Base-by-base conservation (phyloP, 2,329 filamentous ascomycete species). In the Calycina herbarum region DNA sequence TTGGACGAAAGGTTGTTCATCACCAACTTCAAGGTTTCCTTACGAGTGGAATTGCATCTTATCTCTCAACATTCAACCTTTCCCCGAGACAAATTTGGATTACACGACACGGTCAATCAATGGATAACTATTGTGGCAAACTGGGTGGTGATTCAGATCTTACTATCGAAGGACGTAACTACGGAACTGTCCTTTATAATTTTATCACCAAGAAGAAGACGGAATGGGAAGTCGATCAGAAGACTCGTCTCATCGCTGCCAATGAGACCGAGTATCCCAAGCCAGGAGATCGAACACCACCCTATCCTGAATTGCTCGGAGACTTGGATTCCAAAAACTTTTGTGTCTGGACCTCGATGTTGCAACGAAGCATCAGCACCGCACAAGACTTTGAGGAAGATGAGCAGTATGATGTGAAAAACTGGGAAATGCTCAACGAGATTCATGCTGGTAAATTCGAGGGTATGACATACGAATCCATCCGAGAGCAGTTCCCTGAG, bases 311-410 rank as follows among this genome's bases (percentile, higher is more conserved):
- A 75, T 89, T 89, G 71, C 84, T 87, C 68, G 84, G 84, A 60
- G 88, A 89, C 59, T 81, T 88, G 35, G 86, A 90, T 35, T 85
- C 91, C 74, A 96, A 97, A 81, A 93, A 93, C 76, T 98, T 97
- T 76, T 99, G 95, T 77, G 92, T 99, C 17, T 99, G 95, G 95
- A 97, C 94, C 0, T 96, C 92, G 2, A 98, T 98, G 94, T 86
- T 99, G 69, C 90, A 91, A 76, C 91, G 95, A 69, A 93, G 92
- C 67, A 89, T 95, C 61, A 88, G 97, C 75, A 96, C 94, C 0
- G 93, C 91, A 0, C 88, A 95, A 69, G 90, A 91, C 77, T 99
- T 98, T 77, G 91, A 96, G 71, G 84, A 82, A 0, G 95, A 98
- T 70, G 94, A 98, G 27, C 92, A 97, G 63, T 97, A 94, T 76